These are phyloP conservation scores for Podospora anserina DNA, from an alignment of 495 filamentous ascomycete species.

Conservation along the genomic window DNA sequence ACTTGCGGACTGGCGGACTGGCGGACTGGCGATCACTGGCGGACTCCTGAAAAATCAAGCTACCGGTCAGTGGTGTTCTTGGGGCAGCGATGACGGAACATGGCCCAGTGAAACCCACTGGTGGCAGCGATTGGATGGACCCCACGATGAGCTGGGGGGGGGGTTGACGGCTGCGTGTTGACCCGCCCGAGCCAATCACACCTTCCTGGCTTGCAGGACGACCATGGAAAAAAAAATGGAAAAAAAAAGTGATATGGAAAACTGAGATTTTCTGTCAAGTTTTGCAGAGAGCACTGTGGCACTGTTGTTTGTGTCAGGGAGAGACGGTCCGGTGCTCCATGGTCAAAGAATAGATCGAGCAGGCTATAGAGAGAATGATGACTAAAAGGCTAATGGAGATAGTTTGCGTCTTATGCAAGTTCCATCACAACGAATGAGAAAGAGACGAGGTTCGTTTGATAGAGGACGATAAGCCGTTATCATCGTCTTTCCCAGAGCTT, in stretches of 20 bases:
- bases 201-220: not conserved
- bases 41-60: not conserved
- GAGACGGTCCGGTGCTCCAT: not conserved
- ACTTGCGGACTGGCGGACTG: not conserved
- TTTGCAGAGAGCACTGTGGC: not conserved
- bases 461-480: not conserved
- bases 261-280: not conserved
- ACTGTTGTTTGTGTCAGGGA: not conserved
- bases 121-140: not conserved
- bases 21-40: not conserved
- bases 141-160: not conserved
- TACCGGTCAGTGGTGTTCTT: not conserved
- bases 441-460: too few species aligned
- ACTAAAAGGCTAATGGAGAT: too few species aligned
- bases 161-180: not conserved
- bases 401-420: too few species aligned
- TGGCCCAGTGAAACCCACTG: constrained; percentile 2
- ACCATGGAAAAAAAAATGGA: not conserved
- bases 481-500: not conserved
- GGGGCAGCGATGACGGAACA: constrained; percentile 4
- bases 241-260: not conserved
- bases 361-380: too few species aligned
- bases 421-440: too few species aligned
- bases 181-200: constrained; percentile 1
- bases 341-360: not conserved